phyloP scores from a whole-genome alignment of 1,284 basidiomycete species.

The Tilletia walkeri region DNA sequence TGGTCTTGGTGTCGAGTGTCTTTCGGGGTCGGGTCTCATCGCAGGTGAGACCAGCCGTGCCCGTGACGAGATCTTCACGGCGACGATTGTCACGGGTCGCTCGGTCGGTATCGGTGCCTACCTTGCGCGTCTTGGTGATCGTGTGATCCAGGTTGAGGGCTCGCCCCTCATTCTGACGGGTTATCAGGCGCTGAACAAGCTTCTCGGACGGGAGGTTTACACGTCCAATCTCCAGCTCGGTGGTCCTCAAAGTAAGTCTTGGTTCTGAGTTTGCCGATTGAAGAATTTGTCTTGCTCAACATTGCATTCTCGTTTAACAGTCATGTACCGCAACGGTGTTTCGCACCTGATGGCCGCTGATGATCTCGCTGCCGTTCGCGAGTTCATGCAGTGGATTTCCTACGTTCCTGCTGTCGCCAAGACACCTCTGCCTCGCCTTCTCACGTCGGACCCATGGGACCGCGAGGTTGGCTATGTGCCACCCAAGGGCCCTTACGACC shows the following conservation, averaged over 20 bases:
- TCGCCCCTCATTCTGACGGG: constrained; percentile 99
- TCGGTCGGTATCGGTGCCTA: constrained; percentile 99
- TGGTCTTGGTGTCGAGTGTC: constrained; percentile 95
- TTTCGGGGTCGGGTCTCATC: constrained; percentile 94
- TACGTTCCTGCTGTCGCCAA: constrained; percentile 66
- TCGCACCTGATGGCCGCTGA: constrained; percentile 92
- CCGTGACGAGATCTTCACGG: constrained; percentile 98
- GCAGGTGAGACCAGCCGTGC: constrained; percentile 97
- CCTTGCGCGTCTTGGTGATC: constrained; percentile 94
- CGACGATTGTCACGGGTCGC: constrained; percentile 95
- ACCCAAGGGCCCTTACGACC: constrained; percentile 93
- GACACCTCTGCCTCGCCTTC: constrained; percentile 34
- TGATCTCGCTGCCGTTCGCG: constrained; percentile 64
- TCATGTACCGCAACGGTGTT: constrained; percentile 67
- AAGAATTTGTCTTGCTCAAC: not conserved
- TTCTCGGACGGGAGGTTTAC: constrained; percentile 97
- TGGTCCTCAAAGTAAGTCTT: constrained; percentile 69
- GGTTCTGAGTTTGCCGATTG: not conserved
- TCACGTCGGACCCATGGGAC: constrained; percentile 68
- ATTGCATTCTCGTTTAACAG: constrained; percentile 2
- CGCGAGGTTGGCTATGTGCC: constrained; percentile 86
- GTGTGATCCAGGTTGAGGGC: constrained; percentile 97
- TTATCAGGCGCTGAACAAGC: constrained; percentile 95
- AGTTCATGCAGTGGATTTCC: constrained; percentile 79
- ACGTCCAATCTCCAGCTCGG: constrained; percentile 98